Evolutionary conservation across 176 grass and related monocot genomes (phyloP).

Genomic region (Juncus inflexus): DNA sequence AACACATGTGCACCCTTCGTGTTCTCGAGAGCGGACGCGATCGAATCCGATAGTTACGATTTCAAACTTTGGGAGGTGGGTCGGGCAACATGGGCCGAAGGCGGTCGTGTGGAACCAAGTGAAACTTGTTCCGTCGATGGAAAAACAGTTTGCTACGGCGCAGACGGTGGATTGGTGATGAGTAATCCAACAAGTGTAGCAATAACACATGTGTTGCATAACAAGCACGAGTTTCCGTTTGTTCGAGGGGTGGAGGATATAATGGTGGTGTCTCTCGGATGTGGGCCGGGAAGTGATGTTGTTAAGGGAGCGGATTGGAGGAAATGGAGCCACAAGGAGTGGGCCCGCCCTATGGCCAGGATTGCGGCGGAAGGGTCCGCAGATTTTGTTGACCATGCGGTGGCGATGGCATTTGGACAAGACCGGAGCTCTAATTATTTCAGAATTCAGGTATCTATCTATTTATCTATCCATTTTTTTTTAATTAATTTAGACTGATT

Average conservation of each 20-base stretch:
- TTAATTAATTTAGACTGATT: no score
- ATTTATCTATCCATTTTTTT: background rate
- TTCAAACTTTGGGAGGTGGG: slow-evolving; percentile 93
- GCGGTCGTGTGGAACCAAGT: slow-evolving; percentile 71
- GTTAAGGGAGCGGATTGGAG: slow-evolving; percentile 38
- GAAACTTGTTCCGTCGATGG: slow-evolving; percentile 72
- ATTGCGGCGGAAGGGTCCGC: slow-evolving; percentile 87
- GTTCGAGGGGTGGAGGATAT: slow-evolving; percentile 97
- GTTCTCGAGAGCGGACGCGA: slow-evolving; percentile 88
- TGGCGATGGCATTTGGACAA: slow-evolving; percentile 88
- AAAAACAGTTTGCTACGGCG: slow-evolving; percentile 54
- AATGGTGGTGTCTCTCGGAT: slow-evolving; percentile 86
- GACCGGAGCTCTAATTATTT: slow-evolving; percentile 80
- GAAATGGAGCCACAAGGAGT: slow-evolving; percentile 78
- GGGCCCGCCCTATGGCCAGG: slow-evolving; percentile 76
- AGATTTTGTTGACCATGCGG: slow-evolving; percentile 95
- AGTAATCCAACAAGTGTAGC: slow-evolving; percentile 75
- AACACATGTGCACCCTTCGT: slow-evolving; percentile 64
- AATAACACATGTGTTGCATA: slow-evolving; percentile 98
- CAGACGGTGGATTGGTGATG: slow-evolving; percentile 78
- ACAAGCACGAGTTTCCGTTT: slow-evolving; percentile 98
- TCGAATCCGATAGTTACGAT: slow-evolving; percentile 87
- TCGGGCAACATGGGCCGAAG: slow-evolving; percentile 81
- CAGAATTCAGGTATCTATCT: slow-evolving; percentile 72
- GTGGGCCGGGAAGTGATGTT: slow-evolving; percentile 36